phyloP scores from a whole-genome alignment of 148 eudicot genomes.

The Amaranthus cruentus region DNA sequence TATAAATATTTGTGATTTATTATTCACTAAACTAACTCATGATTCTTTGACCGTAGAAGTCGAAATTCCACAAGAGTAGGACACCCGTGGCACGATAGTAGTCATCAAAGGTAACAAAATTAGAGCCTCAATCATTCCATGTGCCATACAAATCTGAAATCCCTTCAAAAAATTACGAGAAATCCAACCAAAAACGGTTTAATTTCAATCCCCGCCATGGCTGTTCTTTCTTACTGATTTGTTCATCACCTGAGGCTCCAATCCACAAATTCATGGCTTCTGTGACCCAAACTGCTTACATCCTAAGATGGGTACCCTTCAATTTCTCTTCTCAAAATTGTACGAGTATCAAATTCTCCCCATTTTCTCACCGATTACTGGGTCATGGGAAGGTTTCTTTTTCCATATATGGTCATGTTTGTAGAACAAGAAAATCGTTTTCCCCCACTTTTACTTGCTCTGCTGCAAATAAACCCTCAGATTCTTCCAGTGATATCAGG shows the following conservation, averaged over 20 bases:
- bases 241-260: neutral
- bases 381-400: slow-evolving; percentile 3
- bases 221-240: neutral
- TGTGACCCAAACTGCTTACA: slow-evolving; percentile 16
- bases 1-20: too few species aligned
- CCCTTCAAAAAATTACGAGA: too few species aligned
- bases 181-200: neutral
- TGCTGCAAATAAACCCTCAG: slow-evolving; percentile 50
- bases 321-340: neutral
- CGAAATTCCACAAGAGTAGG: too few species aligned
- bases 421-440: neutral
- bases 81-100: slow-evolving; percentile 24
- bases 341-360: neutral
- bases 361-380: slow-evolving; percentile 7
- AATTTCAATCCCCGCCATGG: slow-evolving; percentile 3
- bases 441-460: slow-evolving; percentile 41
- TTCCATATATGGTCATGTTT: slow-evolving; percentile 12
- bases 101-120: slow-evolving; percentile 20
- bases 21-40: too few species aligned
- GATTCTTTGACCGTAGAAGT: too few species aligned
- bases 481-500: slow-evolving; percentile 54
- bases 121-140: slow-evolving; percentile 19
- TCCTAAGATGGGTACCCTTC: slow-evolving; percentile 18
- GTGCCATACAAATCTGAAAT: too few species aligned
- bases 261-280: slow-evolving; percentile 15